Evolutionary conservation across 305 asterid species (phyloP).

Genomic region (Fraxinus sp.): DNA sequence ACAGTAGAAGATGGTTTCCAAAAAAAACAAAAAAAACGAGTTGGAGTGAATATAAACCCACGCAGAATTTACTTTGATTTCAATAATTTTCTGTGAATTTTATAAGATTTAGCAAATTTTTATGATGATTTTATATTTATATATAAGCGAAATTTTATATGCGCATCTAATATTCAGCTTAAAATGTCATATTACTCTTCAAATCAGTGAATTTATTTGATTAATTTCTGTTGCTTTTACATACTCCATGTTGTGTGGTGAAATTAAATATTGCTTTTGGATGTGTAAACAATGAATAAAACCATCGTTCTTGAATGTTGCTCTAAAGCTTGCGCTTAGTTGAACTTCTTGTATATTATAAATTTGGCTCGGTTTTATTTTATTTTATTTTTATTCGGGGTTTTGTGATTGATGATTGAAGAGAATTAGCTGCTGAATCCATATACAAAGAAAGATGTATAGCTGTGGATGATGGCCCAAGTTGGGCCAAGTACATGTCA

Average conservation of each 20-base stretch:
- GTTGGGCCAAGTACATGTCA: conserved; percentile 95
- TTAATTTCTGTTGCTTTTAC: neutral
- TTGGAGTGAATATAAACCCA: neutral
- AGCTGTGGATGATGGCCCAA: conserved; percentile 71
- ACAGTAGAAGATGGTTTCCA: neutral
- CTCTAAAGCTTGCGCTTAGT: neutral
- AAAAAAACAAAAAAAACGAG: no score
- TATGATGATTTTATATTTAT: neutral
- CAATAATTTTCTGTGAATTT: neutral
- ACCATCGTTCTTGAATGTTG: neutral
- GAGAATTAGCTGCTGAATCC: conserved; percentile 87
- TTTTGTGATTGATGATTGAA: conserved; percentile 41
- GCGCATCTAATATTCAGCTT: no score
- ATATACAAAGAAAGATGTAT: conserved; percentile 85
- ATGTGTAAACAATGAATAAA: conserved; percentile 9
- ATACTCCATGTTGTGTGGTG: neutral
- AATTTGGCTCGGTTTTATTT: neutral
- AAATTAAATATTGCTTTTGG: no score
- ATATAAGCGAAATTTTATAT: no score
- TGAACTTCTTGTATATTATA: neutral
- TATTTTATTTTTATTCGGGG: conserved; percentile 18
- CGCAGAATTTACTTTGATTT: neutral
- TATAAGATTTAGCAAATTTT: neutral
- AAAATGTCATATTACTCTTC: neutral
- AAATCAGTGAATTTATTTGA: neutral